Base-by-base conservation (phyloP, 441 rosid genomes). In the Dalechampia spathulata region DNA sequence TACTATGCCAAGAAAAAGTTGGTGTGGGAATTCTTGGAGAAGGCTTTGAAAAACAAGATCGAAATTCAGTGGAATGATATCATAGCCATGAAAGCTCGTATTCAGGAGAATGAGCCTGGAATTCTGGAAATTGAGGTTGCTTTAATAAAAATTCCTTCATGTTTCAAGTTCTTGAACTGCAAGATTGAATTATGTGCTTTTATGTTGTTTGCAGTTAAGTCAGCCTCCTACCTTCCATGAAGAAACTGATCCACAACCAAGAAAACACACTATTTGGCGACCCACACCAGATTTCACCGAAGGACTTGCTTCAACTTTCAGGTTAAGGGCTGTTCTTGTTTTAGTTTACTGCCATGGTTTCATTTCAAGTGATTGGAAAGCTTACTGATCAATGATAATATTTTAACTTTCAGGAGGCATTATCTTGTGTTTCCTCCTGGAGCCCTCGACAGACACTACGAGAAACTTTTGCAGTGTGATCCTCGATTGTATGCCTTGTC, bases 41-140 rank as follows among this genome's bases (percentile, higher is more conserved):
- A 47, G 5, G 59, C 69, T 2, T 60, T 67, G 73, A 79, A 79
- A 46, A 66, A 57, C 23, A 83, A 83, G 67, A 69, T 83, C 17
- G 90, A 83, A 58, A 64, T 83, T 56, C 69, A 54, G 9, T 83
- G 90, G 90, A 55, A 65, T 53, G 84, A 83, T 47, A 75, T 83
- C 8, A 48, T 72, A 3, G 80, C 72, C 23, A 55, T 83, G 11
- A 65, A 44, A 43, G 76, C 76, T 50, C 12, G 7, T 20, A 19
- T 59, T 17, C 42, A 40, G 19, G 76, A 69, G 14, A 60, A 68
- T 57, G 52, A 60, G 15, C 69, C 52, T 2, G 81, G 82, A 40
- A 57, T 67, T 48, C 72, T 83, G 14, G 59, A 78, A 40, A 25
- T 80, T 41, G 82, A 78, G 83, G 89, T 78, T 41, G 32, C 60